phyloP scores from a whole-genome alignment of 257 asterid genomes.

The Mitragyna speciosa region DNA sequence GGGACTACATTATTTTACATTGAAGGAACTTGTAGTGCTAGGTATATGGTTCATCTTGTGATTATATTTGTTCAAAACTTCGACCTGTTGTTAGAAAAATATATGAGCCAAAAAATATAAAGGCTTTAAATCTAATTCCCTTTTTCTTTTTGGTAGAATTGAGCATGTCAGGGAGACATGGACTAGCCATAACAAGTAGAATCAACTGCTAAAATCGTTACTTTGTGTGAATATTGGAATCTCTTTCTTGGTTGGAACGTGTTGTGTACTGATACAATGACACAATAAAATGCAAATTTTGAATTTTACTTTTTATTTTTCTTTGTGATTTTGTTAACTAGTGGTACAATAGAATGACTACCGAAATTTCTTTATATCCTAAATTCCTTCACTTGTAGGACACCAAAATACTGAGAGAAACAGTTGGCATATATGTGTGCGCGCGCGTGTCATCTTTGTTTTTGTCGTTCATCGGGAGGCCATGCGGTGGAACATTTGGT shows the following conservation, averaged over 20 bases:
- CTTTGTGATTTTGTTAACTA: not conserved
- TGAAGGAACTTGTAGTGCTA: not conserved
- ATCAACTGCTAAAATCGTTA: not conserved
- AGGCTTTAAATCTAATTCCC: not conserved
- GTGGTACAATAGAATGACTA: not conserved
- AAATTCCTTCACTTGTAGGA: not conserved
- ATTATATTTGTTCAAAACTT: not conserved
- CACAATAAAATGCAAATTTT: too few relatives aligned
- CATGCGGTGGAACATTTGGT: constrained; percentile 18
- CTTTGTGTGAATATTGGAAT: not conserved
- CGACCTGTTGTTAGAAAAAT: not conserved
- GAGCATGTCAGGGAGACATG: too few relatives aligned
- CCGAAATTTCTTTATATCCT: not conserved
- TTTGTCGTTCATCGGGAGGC: constrained; percentile 17
- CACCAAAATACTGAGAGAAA: too few relatives aligned
- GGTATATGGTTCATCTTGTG: constrained; percentile 15
- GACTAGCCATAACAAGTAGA: too few relatives aligned
- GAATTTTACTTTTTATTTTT: too few relatives aligned
- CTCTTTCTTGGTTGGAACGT: not conserved
- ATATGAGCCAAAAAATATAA: constrained; percentile 4
- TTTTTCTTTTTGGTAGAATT: not conserved
- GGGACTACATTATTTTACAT: not conserved
- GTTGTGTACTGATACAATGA: not conserved
- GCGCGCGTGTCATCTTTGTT: too few relatives aligned
- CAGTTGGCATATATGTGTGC: too few relatives aligned